Evolutionary conservation across 1,139 yeast genomes (phyloP).

Genomic region (Blastobotrys illinoisensis): DNA sequence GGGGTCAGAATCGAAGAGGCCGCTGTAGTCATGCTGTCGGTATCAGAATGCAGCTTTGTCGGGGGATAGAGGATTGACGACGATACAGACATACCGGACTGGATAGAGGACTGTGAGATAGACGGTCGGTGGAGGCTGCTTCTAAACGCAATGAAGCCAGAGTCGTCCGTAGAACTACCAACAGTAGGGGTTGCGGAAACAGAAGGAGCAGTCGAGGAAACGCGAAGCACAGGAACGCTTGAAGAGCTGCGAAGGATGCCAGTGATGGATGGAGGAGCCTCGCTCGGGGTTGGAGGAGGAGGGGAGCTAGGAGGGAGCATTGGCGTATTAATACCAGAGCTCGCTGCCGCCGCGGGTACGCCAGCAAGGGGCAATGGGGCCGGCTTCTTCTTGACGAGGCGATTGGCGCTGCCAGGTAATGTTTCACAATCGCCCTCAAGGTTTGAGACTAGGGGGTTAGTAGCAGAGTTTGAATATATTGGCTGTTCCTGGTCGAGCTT

Average conservation of each 20-base stretch:
- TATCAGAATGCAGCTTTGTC: neutral
- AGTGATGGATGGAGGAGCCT: neutral
- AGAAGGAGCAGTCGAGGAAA: neutral
- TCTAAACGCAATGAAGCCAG: neutral
- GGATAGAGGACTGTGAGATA: neutral
- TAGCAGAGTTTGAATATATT: neutral
- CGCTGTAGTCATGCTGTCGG: neutral
- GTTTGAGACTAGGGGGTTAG: neutral
- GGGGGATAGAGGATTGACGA: slow-evolving; percentile 9
- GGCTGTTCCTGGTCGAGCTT: slow-evolving; percentile 5
- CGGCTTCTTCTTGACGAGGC: slow-evolving; percentile 3
- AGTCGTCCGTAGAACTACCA: neutral
- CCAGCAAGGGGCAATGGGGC: neutral
- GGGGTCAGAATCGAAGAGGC: neutral
- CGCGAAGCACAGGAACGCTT: neutral
- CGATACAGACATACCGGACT: neutral
- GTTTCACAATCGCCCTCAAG: neutral
- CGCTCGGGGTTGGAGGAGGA: neutral
- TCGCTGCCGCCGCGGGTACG: neutral
- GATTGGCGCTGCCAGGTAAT: neutral
- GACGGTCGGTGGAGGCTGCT: slow-evolving; percentile 2
- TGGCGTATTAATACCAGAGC: neutral
- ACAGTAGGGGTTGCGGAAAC: neutral
- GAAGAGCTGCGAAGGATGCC: neutral
- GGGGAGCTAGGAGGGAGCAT: slow-evolving; percentile 1